Percentiles rank a stretch among this genome's conserved stretches.
Conservation (phyloP, 352 stramenopile genomes). For the Globisporangium ultimum region DNA sequence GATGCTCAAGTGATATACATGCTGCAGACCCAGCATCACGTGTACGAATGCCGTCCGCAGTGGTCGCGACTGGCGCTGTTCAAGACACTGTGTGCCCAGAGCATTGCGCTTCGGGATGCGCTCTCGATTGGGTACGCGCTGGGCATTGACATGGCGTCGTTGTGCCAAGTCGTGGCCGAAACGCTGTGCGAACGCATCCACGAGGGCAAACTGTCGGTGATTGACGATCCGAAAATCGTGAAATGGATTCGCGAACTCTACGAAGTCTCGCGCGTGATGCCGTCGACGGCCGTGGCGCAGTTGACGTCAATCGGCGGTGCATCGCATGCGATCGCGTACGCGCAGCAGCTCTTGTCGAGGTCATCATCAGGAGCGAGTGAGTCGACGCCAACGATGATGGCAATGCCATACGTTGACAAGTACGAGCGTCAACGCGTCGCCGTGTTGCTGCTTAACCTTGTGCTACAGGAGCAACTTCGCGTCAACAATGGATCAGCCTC, state of each 20-base stretch:
- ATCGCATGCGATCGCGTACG: slow-evolving; percentile 57
- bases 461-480: slow-evolving; percentile 59
- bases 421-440: slow-evolving; percentile 50
- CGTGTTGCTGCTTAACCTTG: slow-evolving; percentile 46
- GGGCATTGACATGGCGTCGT: slow-evolving; percentile 83
- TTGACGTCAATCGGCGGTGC: slow-evolving; percentile 53
- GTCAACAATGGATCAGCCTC: slow-evolving; percentile 7
- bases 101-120: slow-evolving; percentile 60
- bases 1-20: slow-evolving; percentile 78
- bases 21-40: slow-evolving; percentile 72
- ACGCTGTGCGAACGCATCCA: slow-evolving; percentile 55
- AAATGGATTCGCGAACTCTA: slow-evolving; percentile 80
- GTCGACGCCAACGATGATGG: slow-evolving; percentile 1
- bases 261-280: slow-evolving; percentile 60
- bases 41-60: slow-evolving; percentile 84
- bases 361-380: slow-evolving; percentile 1
- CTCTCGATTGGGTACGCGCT: slow-evolving; percentile 85
- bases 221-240: slow-evolving; percentile 22
- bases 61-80: slow-evolving; percentile 84
- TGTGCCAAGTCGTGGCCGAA: slow-evolving; percentile 82
- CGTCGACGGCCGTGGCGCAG: slow-evolving; percentile 66
- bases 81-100: slow-evolving; percentile 51
- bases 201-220: slow-evolving; percentile 14
- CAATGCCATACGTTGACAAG: slow-evolving; percentile 23
- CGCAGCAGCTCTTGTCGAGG: slow-evolving; percentile 41